A percentile compares a stretch with the other conserved stretches of the same genome.
phyloP scores from a whole-genome alignment of 192 early-diverging fungal genomes.

The Podila horticola region DNA sequence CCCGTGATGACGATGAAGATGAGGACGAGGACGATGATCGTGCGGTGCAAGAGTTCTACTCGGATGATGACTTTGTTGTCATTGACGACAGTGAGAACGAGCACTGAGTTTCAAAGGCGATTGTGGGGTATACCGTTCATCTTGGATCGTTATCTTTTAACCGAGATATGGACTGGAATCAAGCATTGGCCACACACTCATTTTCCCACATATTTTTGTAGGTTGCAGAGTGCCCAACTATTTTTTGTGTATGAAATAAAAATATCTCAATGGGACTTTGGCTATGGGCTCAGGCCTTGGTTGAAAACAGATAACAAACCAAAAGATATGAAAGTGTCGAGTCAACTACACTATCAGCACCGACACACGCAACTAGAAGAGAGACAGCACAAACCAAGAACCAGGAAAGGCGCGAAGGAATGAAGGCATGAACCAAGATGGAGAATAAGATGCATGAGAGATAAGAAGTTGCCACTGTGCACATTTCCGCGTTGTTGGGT shows the following conservation, averaged over 20 bases:
- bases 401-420: background rate
- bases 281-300: background rate
- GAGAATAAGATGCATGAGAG: background rate
- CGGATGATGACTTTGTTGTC: slow-evolving; percentile 41
- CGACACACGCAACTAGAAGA: no score
- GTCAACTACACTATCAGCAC: no score
- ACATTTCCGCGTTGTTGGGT: no score
- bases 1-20: background rate
- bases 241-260: no score
- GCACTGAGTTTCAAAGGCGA: background rate
- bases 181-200: background rate
- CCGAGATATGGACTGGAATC: background rate
- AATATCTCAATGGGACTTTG: no score
- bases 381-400: no score
- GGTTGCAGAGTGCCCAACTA: background rate
- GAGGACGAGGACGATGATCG: slow-evolving; percentile 16
- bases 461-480: no score
- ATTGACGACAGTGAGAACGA: slow-evolving; percentile 7
- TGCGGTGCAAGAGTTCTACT: slow-evolving; percentile 13
- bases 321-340: background rate
- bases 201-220: background rate
- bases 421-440: background rate
- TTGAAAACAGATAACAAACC: background rate
- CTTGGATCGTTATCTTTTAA: background rate
- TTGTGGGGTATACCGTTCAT: background rate